Percentiles rank a stretch among this genome's conserved stretches.
Evolutionary conservation across 257 asterid species (phyloP).

Genomic region (Cinchona pubescens): DNA sequence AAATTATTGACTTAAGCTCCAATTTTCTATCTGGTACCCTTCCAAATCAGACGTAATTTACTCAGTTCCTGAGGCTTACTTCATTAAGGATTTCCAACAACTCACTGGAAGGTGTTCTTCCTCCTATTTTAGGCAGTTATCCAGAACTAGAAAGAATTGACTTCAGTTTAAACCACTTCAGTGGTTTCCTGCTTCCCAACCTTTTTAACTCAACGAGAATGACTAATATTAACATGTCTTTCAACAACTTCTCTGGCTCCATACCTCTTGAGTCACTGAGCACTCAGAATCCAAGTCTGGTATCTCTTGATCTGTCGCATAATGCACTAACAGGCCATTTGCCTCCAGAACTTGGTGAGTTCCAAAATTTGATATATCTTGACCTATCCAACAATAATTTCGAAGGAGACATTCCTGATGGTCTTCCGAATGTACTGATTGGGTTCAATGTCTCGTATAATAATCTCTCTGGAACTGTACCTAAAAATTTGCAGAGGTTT

Average conservation of each 20-base stretch:
- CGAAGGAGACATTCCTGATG: conserved; percentile 65
- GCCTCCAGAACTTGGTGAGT: conserved; percentile 52
- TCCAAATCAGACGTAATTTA: conserved; percentile 53
- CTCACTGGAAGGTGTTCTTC: conserved; percentile 67
- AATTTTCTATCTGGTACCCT: conserved; percentile 54
- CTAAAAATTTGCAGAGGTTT: conserved; percentile 58
- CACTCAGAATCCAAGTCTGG: conserved; percentile 38
- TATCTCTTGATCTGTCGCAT: conserved; percentile 60
- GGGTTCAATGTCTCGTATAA: conserved; percentile 63
- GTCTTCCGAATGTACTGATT: conserved; percentile 43
- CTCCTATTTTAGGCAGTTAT: conserved; percentile 54
- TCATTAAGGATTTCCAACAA: conserved; percentile 68
- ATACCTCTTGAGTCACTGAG: conserved; percentile 37
- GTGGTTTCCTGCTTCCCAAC: conserved; percentile 57
- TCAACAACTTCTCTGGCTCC: conserved; percentile 56
- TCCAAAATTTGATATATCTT: conserved; percentile 44
- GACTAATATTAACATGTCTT: conserved; percentile 53
- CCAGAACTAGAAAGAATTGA: conserved; percentile 58
- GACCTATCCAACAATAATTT: conserved; percentile 63
- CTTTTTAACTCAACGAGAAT: conserved; percentile 53
- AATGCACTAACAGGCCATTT: conserved; percentile 54
- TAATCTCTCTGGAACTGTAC: conserved; percentile 79
- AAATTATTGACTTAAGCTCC: conserved; percentile 65
- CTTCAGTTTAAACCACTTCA: conserved; percentile 58
- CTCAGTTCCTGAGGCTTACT: conserved; percentile 74